Evolutionary conservation across 495 filamentous ascomycete species (phyloP), one percentile per base, ranked within the genome.

Genomic region (Penicillium lagena): DNA sequence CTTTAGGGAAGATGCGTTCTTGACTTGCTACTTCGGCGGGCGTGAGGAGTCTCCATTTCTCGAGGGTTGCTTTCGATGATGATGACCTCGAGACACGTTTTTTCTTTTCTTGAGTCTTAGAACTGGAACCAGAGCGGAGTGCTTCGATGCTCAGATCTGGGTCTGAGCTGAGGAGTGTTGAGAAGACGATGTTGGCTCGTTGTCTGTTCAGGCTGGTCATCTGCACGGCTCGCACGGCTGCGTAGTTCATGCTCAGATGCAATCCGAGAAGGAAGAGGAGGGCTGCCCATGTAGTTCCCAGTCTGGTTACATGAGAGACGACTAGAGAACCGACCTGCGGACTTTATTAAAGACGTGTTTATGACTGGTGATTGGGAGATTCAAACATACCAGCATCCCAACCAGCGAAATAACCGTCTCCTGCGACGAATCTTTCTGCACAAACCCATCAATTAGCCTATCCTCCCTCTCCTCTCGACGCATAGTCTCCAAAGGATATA

Each of bases 391-490:
- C 45, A 96, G 72, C 89, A 96, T 93, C 1, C 91, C 91, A 33
- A 95, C 31, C 33, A 98, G 74, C 2, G 87, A 91, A 42, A 98
- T 90, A 32, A 96, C 76, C 0, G 91, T 98, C 67, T 98, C 91
- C 70, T 98, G 91, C 47, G 87, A 91, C 15, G 90, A 91, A 58
- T 98, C 91, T 80, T 98, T 84, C 75, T 83, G 40, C 39, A 47
- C 10, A 7, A 4, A 22, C 22, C 2, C 22, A 22, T 22, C 22
- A 4, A 22, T 22, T 22, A 22, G 5, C 1, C 12, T 12, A 30
- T 22, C 14, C 9, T 7, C 11, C 7, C 1, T n/a, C 10, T n/a
- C 15, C 12, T 10, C 15, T 6, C 10, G 27, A 41, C 29, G 11
- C 8, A 39, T 36, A 38, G 8, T 12, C 2, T n/a, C 9, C 8